phyloP scores from a whole-genome alignment of 306 rosid genomes.

The Citrullus colocynthis region DNA sequence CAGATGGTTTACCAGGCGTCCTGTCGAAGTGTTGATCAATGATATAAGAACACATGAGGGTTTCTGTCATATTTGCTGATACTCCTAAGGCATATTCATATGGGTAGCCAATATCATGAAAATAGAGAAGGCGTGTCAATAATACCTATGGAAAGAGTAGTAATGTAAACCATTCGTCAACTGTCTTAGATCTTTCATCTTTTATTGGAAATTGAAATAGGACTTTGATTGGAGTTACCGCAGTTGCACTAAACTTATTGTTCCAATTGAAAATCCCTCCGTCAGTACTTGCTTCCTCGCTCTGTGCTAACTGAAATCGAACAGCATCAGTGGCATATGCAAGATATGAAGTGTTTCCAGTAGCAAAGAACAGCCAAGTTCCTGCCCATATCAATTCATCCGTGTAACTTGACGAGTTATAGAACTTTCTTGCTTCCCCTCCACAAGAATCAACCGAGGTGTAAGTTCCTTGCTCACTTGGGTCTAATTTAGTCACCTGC shows the following conservation, averaged over 20 bases:
- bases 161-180: background rate
- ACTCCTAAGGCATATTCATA: slow-evolving; percentile 28
- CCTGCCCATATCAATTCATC: slow-evolving; percentile 86
- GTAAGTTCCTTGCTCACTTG: slow-evolving; percentile 44
- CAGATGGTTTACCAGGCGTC: slow-evolving; percentile 36
- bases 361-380: slow-evolving; percentile 66
- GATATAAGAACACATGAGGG: slow-evolving; percentile 53
- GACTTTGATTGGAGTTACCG: slow-evolving; percentile 25
- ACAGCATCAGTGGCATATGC: slow-evolving; percentile 28
- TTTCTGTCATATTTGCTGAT: slow-evolving; percentile 35
- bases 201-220: background rate
- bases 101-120: slow-evolving; percentile 55
- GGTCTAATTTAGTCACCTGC: slow-evolving; percentile 23
- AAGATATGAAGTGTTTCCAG: slow-evolving; percentile 35
- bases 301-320: slow-evolving; percentile 26
- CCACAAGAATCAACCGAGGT: slow-evolving; percentile 44
- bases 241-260: slow-evolving; percentile 52
- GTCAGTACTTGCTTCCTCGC: slow-evolving; percentile 29
- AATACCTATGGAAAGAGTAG: slow-evolving; percentile 29
- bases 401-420: slow-evolving; percentile 41
- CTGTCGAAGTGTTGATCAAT: slow-evolving; percentile 24
- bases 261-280: slow-evolving; percentile 53
- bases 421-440: slow-evolving; percentile 46
- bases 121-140: slow-evolving; percentile 46
- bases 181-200: background rate